A percentile compares a stretch with the other conserved stretches of the same genome.
Evolutionary conservation across 495 filamentous ascomycete species (phyloP).

Genomic region (Lepidopterella palustris): DNA sequence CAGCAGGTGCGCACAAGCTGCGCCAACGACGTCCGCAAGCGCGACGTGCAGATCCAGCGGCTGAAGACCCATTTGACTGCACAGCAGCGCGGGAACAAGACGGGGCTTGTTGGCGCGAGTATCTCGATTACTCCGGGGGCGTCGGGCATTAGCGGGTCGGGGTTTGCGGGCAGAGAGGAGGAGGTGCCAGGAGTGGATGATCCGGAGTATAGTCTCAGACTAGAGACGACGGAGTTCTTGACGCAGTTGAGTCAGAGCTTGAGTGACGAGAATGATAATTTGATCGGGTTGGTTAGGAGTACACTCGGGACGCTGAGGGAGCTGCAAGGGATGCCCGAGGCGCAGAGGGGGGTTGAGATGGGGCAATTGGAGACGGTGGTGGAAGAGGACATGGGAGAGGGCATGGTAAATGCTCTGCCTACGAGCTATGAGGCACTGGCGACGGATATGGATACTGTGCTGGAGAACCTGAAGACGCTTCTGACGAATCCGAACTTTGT

Average conservation of each 20-base stretch:
- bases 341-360: conserved; percentile 11
- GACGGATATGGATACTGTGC: conserved; percentile 60
- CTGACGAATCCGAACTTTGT: conserved; percentile 95
- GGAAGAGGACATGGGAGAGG: conserved; percentile 37
- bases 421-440: conserved; percentile 68
- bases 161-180: conserved; percentile 25
- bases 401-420: conserved; percentile 40
- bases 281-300: conserved; percentile 65
- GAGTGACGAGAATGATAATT: conserved; percentile 87
- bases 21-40: conserved; percentile 85
- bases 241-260: conserved; percentile 80
- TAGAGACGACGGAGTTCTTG: conserved; percentile 88
- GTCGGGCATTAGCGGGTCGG: conserved; percentile 39
- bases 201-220: conserved; percentile 64
- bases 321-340: conserved; percentile 65
- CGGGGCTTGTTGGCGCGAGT: conserved; percentile 43
- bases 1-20: conserved; percentile 79
- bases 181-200: conserved; percentile 47
- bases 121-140: conserved; percentile 47
- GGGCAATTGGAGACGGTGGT: conserved; percentile 26
- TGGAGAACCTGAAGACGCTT: conserved; percentile 72
- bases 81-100: conserved; percentile 42
- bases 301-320: conserved; percentile 67
- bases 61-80: conserved; percentile 75
- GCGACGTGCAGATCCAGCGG: conserved; percentile 79